Base-by-base conservation (phyloP, 2,329 filamentous ascomycete species). In the Aspergillus fructus region DNA sequence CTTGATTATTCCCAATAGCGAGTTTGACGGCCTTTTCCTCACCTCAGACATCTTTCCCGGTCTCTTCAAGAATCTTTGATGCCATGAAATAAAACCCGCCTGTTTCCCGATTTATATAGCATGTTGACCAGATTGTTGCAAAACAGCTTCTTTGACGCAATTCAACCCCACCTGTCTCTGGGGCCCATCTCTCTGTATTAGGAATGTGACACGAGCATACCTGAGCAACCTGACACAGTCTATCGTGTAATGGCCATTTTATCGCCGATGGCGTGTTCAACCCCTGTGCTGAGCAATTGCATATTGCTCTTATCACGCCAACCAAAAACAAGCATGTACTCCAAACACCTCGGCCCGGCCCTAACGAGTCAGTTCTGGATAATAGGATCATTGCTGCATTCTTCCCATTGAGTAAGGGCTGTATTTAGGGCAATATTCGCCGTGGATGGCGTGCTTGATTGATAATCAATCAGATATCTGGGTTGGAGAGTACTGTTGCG, bases 361-460 rank as follows among this genome's bases (percentile, higher is more conserved):
- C 40, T 46, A 43, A 42, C 42, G 24, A 45, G 17, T 49, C 41
- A 23, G n/a, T 13, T 27, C 7, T 5, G 17, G 7, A 39, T n/a
- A 13, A 33, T n/a, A n/a, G 21, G 47, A 33, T 15, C 5, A 19
- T 15, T 6, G 4, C 5, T 7, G 19, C 12, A 2, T 11, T 52
- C 17, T 24, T 21, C 33, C 12, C 12, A 15, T 46, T n/a, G 41
- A 53, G 50, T 39, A 46, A 46, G 41, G 40, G 2, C 33, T 23
- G 3, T 2, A 6, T 19, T 21, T 30, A 51, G 39, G 47, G 30
- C 17, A 33, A 49, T 55, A 17, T 5, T 4, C 7, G 37, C 40
- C 46, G 7, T 45, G 23, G 30, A 68, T 70, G 62, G 51, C 67
- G 66, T 70, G 68, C 64, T 69, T 56, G 48, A 41, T 53, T 59